phyloP scores from a whole-genome alignment of 179 eudicot genomes.

The Drosera spatulata region DNA sequence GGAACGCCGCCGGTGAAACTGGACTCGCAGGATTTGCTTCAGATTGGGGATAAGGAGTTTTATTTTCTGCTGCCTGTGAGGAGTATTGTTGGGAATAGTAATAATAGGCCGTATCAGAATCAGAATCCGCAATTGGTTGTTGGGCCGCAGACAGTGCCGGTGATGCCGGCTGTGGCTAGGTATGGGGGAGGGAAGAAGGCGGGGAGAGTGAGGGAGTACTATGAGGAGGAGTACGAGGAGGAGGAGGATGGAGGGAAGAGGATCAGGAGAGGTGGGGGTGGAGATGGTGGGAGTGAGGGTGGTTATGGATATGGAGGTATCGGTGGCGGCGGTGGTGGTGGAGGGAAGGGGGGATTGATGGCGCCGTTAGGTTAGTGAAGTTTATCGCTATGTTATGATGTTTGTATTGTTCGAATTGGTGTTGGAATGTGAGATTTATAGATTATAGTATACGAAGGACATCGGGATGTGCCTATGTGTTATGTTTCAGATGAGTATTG shows the following conservation, averaged over 20 bases:
- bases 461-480: no score
- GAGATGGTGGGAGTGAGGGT: constrained; percentile 2
- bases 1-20: constrained; percentile 53
- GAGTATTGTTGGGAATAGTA: constrained; percentile 35
- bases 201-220: constrained; percentile 1
- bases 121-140: not conserved
- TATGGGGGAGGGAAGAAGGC: constrained; percentile 2
- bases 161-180: not conserved
- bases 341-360: constrained; percentile 2
- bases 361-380: not conserved
- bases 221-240: constrained; percentile 5
- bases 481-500: no score
- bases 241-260: not conserved
- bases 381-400: not conserved
- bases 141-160: not conserved
- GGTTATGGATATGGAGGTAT: no score
- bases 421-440: not conserved
- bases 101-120: no score
- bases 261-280: not conserved
- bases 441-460: not conserved
- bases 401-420: not conserved
- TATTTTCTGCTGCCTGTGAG: constrained; percentile 66
- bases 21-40: constrained; percentile 79
- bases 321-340: not conserved
- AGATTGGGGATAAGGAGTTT: constrained; percentile 91